phyloP scores from a whole-genome alignment of 2,329 filamentous ascomycete genomes.

The Fusarium sp. region DNA sequence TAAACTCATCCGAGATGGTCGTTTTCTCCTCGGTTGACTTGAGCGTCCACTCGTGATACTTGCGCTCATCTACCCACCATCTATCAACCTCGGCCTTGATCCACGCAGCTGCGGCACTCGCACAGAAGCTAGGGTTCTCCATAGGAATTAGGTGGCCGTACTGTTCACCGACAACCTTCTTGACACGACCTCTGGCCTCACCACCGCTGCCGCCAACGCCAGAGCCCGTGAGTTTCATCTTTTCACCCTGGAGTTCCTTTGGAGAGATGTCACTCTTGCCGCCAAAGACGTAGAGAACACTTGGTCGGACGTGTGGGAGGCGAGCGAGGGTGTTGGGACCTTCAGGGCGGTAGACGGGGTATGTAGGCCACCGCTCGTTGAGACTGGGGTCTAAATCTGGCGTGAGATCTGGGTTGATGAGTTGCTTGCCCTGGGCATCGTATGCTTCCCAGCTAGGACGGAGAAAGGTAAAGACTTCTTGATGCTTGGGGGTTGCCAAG shows the following conservation, averaged over 20 bases:
- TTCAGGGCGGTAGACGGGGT: conserved; percentile 77
- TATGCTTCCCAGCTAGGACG: conserved; percentile 67
- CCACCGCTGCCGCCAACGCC: conserved; percentile 78
- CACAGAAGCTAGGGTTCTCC: conserved; percentile 78
- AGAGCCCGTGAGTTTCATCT: conserved; percentile 72
- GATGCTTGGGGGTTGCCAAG: conserved; percentile 84
- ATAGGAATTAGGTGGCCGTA: conserved; percentile 87
- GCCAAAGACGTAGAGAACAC: conserved; percentile 78
- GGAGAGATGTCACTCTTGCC: conserved; percentile 67
- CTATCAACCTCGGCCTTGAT: conserved; percentile 66
- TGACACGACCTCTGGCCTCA: conserved; percentile 72
- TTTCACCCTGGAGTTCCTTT: conserved; percentile 63
- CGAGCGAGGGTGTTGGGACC: conserved; percentile 65
- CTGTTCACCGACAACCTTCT: conserved; percentile 71
- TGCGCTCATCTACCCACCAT: conserved; percentile 68
- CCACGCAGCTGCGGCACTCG: conserved; percentile 69
- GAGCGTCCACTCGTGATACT: conserved; percentile 67
- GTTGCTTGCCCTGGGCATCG: conserved; percentile 49
- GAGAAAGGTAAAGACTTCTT: conserved; percentile 81
- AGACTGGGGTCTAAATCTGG: conserved; percentile 60
- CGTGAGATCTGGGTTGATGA: conserved; percentile 55
- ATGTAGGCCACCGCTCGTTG: conserved; percentile 51
- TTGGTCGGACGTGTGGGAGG: conserved; percentile 72
- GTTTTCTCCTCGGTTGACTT: conserved; percentile 65
- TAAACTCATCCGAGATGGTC: conserved; percentile 62